Conservation (phyloP, 83 land plant species). For the Isoetes engelmannii region DNA sequence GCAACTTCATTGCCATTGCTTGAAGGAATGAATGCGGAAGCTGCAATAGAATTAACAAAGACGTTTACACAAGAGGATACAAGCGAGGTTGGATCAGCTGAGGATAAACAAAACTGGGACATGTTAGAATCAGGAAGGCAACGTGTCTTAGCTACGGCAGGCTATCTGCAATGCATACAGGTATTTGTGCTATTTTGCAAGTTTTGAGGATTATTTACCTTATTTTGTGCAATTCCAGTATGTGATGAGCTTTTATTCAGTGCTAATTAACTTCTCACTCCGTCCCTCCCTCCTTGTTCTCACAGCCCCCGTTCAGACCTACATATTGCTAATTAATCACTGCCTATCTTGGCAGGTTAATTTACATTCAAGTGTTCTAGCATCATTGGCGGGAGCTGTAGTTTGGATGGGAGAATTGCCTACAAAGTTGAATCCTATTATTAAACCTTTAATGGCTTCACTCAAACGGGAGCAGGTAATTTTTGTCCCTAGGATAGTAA, state of each 20-base stretch:
- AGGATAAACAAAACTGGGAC: slow-evolving; percentile 27
- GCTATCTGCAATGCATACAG: slow-evolving; percentile 88
- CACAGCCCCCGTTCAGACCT: no score
- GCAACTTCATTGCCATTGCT: slow-evolving; percentile 23
- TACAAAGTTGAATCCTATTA: slow-evolving; percentile 73
- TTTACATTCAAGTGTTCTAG: slow-evolving; percentile 75
- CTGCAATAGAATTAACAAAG: slow-evolving; percentile 62
- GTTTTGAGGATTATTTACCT: background rate
- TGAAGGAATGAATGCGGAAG: slow-evolving; percentile 60
- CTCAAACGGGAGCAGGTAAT: slow-evolving; percentile 88
- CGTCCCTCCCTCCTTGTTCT: no score
- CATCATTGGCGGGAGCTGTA: slow-evolving; percentile 83
- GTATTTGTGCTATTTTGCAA: slow-evolving; percentile 23
- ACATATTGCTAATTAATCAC: no score
- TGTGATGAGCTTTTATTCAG: background rate
- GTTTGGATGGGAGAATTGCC: slow-evolving; percentile 95
- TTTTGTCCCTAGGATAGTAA: background rate
- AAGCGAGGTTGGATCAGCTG: slow-evolving; percentile 21
- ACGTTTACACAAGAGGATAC: slow-evolving; percentile 25
- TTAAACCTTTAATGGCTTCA: slow-evolving; percentile 92
- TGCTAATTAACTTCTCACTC: no score
- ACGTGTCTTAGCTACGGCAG: slow-evolving; percentile 71
- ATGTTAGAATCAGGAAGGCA: slow-evolving; percentile 69
- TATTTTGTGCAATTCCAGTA: background rate
- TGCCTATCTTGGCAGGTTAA: slow-evolving; percentile 49